Evolutionary conservation across 2,329 filamentous ascomycete species (phyloP), one percentile per base, ranked within the genome.

Genomic region (Cladophialophora carrionii): DNA sequence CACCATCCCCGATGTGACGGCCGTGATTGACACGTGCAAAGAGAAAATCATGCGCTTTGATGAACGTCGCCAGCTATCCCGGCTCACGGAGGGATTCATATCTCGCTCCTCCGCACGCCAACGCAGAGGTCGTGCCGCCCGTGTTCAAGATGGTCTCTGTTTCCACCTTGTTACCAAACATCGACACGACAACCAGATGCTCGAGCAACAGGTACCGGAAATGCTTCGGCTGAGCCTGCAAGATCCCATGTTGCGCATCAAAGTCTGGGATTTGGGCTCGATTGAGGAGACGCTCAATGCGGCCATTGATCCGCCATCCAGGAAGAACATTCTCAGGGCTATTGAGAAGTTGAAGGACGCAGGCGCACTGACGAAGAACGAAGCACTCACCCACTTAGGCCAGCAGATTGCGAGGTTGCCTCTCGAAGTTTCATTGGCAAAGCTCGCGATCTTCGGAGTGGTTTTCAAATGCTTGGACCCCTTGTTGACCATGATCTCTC

Each of bases 1-100:
- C 74, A 99, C 95, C 0, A 99, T 99, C 70, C 95, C 95, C 0
- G 95, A 99, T 75, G 91, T 99, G 32, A 98, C 95, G 0, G 96
- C 93, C 72, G 95, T 99, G 53, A 90, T 99, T 64, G 95, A 99
- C 76, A 93, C 92, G 0, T 95, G 95, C 63, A 98, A 96, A 77
- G 94, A 98, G 77, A 92, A 96, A 70, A 43, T 68, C 37, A 66
- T 66, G 61, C 82, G 94, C 31, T 98, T 96, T 72, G 94, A 99
- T 74, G 95, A 99, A 79, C 87, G 91, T 62, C 85, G 92, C 63
- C 95, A 99, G 74, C 83, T 99, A 37, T 98, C 94, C 1, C 86
- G 91, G 24, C 84, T 99, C 22, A 89, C 96, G 37, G 94, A 98
- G 75, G 92, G 92, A 0, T 99, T 98, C 76, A 96, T 99, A 69